These are phyloP conservation scores for Vitis rotundifolia DNA, from an alignment of 164 flowering plant genomes.

Conservation along the genomic window DNA sequence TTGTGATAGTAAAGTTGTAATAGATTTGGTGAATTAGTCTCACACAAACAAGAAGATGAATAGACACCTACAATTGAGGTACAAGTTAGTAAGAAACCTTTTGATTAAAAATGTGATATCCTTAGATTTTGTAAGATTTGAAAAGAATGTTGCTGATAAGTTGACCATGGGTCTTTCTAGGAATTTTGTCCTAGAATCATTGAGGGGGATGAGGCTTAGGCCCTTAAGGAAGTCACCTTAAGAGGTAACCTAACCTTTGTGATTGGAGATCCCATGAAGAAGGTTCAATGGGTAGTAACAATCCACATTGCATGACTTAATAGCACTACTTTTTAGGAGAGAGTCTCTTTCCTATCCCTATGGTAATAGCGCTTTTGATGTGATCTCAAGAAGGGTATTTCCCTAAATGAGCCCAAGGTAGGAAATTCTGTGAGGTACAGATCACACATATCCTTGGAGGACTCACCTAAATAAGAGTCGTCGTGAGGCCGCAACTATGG, in stretches of 20 bases:
- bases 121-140: too few species aligned
- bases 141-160: neutral
- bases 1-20: neutral
- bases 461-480: constrained; percentile 5
- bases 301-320: neutral
- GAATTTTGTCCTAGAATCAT: neutral
- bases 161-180: neutral
- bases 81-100: neutral
- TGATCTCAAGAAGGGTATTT: neutral
- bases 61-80: neutral
- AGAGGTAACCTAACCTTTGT: neutral
- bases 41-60: neutral
- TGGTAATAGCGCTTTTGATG: neutral
- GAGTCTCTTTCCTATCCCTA: neutral
- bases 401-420: constrained; percentile 1
- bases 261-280: too few species aligned
- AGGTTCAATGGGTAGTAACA: neutral
- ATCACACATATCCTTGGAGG: neutral
- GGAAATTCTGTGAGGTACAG: neutral
- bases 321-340: neutral
- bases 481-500: constrained; percentile 4
- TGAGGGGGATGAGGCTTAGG: neutral
- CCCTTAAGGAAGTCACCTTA: neutral
- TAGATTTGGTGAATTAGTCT: neutral
- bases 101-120: neutral